phyloP scores from a whole-genome alignment of 208 protist species.

The Herpetomonas samuelpessoai region DNA sequence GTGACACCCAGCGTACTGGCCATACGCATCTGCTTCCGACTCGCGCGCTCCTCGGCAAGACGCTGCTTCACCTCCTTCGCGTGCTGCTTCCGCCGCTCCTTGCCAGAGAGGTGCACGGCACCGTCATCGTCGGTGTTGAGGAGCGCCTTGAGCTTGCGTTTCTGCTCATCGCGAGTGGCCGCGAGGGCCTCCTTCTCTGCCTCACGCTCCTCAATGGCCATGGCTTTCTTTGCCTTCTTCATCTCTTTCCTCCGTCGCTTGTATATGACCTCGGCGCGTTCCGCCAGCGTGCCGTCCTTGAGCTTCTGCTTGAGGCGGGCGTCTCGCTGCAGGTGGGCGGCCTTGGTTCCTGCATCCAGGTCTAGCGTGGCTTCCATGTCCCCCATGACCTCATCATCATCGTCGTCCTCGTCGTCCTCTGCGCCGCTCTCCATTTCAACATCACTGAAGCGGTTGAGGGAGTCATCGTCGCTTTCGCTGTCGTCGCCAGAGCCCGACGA shows the following conservation, averaged over 20 bases:
- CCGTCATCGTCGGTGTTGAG: conserved; percentile 55
- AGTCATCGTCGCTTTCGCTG: conserved; percentile 58
- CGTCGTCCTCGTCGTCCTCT: conserved; percentile 10
- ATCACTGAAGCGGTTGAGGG: conserved; percentile 82
- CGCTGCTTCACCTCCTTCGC: conserved; percentile 65
- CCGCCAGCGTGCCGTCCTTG: conserved; percentile 54
- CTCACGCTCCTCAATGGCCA: conserved; percentile 62
- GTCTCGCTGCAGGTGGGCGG: conserved; percentile 67
- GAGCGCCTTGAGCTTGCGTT: conserved; percentile 49
- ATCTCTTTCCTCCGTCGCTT: conserved; percentile 81
- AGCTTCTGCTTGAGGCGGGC: conserved; percentile 56
- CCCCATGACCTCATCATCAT: conserved; percentile 31
- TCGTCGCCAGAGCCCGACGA: conserved; percentile 21
- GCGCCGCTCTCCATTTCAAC: conserved; percentile 46
- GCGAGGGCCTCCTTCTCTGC: conserved; percentile 37
- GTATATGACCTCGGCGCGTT: conserved; percentile 82
- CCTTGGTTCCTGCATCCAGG: conserved; percentile 76
- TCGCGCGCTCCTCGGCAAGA: conserved; percentile 59
- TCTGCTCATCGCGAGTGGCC: conserved; percentile 37
- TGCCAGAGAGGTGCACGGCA: conserved; percentile 42
- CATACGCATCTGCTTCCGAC: conserved; percentile 66
- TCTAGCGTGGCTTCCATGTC: conserved; percentile 83
- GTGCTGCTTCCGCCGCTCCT: conserved; percentile 75
- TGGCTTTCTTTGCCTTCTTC: conserved; percentile 85
- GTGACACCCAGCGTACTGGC: conserved; percentile 60